Evolutionary conservation across 495 filamentous ascomycete genomes (phyloP), one percentile per base, ranked within the genome.

Genomic region (Trichoderma erinaceum): DNA sequence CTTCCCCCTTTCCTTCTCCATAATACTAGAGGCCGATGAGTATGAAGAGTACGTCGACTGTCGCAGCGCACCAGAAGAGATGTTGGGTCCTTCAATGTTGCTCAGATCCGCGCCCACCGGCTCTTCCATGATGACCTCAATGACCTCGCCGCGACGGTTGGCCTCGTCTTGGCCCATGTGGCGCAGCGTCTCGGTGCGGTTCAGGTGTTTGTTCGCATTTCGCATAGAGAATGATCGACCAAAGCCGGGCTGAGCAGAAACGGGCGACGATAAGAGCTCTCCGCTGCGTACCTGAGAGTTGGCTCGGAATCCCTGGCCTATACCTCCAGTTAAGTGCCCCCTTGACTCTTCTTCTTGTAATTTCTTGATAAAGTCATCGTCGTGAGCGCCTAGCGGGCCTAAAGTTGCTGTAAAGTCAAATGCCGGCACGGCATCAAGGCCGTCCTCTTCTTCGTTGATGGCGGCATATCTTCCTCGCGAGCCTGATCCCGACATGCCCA

Each of bases 41-140:
- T 38, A 38, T 38, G 35, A 38, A 6, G 56, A 25, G 61, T 78
- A 73, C 3, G 73, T 76, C n/a, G 75, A 70, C 16, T 73, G 72
- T 3, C 72, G 70, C 65, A 73, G 67, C 3, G 67, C 35, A 11
- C 63, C 68, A 18, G 65, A 63, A 41, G 66, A 63, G 25, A 65
- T 67, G 18, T 41, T 69, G 5, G 78, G 77, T 16, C 80, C 80
- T 18, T 72, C 72, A 70, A 82, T 76, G 63, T 77, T 72, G 67
- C 81, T 83, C 21, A 85, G 67, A 67, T 83, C 80, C 10, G 74
- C 69, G 35, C 74, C 71, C 4, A 69, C 65, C 12, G 71, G 71
- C 8, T 80, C 77, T 11, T 84, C 82, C 58, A 82, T 72, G 25
- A 85, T 76, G 1, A 86, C 78, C 70, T 84, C 79, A 64, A 85